Conservation (phyloP, 345 rosid genomes). For the Eucalyptus tenuipes region DNA sequence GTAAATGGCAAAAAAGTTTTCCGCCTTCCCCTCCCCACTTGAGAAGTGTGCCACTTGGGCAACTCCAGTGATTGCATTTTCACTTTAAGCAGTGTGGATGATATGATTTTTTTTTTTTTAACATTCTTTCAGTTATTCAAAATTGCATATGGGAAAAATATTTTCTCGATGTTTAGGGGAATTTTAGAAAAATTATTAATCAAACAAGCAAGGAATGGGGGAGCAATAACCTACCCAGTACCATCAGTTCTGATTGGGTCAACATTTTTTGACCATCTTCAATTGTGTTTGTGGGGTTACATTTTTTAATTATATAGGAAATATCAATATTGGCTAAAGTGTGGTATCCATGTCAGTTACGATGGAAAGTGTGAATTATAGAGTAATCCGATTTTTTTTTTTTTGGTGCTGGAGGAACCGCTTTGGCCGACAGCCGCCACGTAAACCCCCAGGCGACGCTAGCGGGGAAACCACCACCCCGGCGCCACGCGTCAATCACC, state of each 20-base stretch:
- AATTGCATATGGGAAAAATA: not conserved
- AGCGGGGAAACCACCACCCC: too few species aligned
- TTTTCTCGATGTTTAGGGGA: not conserved
- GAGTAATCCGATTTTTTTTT: too few species aligned
- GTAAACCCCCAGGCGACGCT: too few species aligned
- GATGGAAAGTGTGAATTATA: not conserved
- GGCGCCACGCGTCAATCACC: too few species aligned
- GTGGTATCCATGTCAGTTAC: not conserved
- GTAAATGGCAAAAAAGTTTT: conserved; percentile 63
- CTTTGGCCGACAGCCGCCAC: too few species aligned
- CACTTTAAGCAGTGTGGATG: not conserved
- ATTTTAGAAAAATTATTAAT: not conserved
- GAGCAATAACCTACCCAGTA: not conserved
- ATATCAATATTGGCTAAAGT: not conserved
- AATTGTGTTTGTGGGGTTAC: not conserved
- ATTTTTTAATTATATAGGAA: not conserved
- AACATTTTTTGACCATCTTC: not conserved
- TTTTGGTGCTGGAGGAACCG: too few species aligned
- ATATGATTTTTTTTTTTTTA: not conserved
- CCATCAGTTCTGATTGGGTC: not conserved
- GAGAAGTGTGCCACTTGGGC: too few species aligned
- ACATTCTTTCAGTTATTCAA: too few species aligned
- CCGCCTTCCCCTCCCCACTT: not conserved
- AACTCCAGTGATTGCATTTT: not conserved
- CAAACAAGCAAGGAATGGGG: not conserved